Evolutionary conservation across 768 basidiomycete genomes (phyloP).

Genomic region (Tulasnella sp.): DNA sequence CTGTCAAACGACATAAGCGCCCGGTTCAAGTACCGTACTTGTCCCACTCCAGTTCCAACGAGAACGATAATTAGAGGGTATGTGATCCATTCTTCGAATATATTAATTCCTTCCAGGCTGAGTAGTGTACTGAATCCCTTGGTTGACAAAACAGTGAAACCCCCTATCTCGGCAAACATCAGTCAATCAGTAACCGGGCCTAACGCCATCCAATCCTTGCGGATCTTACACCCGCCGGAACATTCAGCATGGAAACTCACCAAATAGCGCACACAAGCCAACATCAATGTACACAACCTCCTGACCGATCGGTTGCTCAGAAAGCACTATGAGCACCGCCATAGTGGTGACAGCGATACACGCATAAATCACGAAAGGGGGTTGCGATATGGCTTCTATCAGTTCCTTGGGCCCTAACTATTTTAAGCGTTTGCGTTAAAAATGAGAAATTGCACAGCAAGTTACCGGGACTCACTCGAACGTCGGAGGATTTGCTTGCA

Average conservation of each 20-base stretch:
- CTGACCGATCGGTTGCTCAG: slow-evolving; percentile 59
- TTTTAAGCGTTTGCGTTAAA: not conserved
- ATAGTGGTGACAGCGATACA: slow-evolving; percentile 57
- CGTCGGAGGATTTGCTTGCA: slow-evolving; percentile 66
- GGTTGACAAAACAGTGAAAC: slow-evolving; percentile 89
- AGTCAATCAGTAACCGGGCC: not conserved
- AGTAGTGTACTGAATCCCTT: slow-evolving; percentile 88
- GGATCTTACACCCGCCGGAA: not conserved
- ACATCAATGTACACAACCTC: slow-evolving; percentile 79
- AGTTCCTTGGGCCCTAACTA: slow-evolving; percentile 63
- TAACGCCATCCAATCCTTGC: not conserved
- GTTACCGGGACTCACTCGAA: slow-evolving; percentile 41
- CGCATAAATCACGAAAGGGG: slow-evolving; percentile 72
- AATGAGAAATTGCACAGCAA: not conserved
- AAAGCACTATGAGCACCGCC: slow-evolving; percentile 57
- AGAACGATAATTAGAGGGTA: slow-evolving; percentile 75
- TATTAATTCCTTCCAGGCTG: slow-evolving; percentile 68
- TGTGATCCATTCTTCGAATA: slow-evolving; percentile 77
- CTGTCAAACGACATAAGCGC: slow-evolving; percentile 91
- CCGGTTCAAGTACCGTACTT: slow-evolving; percentile 77
- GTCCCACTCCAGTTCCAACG: slow-evolving; percentile 68
- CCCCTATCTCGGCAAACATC: slow-evolving; percentile 50
- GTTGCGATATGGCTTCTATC: slow-evolving; percentile 62
- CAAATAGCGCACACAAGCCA: slow-evolving; percentile 68
- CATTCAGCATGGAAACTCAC: slow-evolving; percentile 22